Evolutionary conservation across 139 green algal genomes (phyloP).

Genomic region (Chlorella sp.): DNA sequence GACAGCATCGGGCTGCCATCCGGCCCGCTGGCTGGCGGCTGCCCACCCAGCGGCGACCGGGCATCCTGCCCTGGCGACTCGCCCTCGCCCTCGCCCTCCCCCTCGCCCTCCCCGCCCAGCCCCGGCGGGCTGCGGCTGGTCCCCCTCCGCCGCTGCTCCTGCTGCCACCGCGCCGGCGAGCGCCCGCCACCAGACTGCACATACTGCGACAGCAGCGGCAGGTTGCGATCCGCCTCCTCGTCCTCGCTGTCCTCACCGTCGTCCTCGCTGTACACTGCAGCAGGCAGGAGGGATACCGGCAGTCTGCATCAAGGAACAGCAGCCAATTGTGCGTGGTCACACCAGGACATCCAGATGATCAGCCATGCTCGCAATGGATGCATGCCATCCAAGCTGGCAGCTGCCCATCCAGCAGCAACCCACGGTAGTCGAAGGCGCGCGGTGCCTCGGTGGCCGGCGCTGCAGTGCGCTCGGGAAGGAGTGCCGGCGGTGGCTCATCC

Average conservation of each 20-base stretch:
- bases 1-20: conserved; percentile 11
- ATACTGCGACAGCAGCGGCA: conserved; percentile 36
- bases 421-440: not conserved
- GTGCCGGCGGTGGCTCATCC: not conserved
- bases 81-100: not conserved
- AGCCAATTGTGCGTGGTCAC: no score
- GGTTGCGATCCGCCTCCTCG: conserved; percentile 38
- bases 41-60: not conserved
- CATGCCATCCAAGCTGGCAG: not conserved
- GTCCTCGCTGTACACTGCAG: conserved; percentile 23
- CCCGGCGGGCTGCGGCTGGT: not conserved
- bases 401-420: not conserved
- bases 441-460: not conserved
- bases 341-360: no score
- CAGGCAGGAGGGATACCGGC: not conserved
- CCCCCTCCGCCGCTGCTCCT: not conserved
- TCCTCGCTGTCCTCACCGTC: conserved; percentile 25
- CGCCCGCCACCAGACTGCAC: conserved; percentile 7
- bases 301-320: no score
- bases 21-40: not conserved
- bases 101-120: not conserved
- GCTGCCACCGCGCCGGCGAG: not conserved
- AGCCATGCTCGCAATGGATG: no score
- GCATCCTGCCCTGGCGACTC: not conserved
- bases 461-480: not conserved